Evolutionary conservation across 2,329 filamentous ascomycete genomes (phyloP).

Genomic region (Lecanosticta acicola): DNA sequence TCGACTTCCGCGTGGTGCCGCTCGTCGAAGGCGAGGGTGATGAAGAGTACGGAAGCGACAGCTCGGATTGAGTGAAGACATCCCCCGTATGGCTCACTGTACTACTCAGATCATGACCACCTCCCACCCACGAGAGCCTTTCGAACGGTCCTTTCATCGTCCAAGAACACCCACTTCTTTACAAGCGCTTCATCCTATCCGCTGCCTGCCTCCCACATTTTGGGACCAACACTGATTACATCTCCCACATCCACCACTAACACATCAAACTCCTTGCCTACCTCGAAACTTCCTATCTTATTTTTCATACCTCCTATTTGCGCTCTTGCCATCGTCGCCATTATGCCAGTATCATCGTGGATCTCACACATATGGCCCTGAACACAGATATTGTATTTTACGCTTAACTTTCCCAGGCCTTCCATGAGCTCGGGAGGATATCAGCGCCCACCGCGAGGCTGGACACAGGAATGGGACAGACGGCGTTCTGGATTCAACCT

Average conservation of each 20-base stretch:
- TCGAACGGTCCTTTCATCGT: conserved; percentile 12
- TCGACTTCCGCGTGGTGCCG: conserved; percentile 79
- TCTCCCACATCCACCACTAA: conserved; percentile 13
- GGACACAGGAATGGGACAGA: conserved; percentile 30
- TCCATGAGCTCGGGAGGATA: conserved; percentile 51
- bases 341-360: conserved; percentile 48
- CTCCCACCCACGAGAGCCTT: conserved; percentile 15
- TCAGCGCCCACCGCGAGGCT: conserved; percentile 54
- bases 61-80: neutral
- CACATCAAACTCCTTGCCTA: conserved; percentile 60
- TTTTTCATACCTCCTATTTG: conserved; percentile 51
- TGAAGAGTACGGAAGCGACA: conserved; percentile 27
- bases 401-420: conserved; percentile 52
- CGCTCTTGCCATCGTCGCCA: conserved; percentile 59
- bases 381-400: conserved; percentile 49
- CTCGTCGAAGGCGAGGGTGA: conserved; percentile 58
- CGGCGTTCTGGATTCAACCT: conserved; percentile 15
- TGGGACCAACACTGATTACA: conserved; percentile 11
- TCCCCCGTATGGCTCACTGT: neutral
- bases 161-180: conserved; percentile 19
- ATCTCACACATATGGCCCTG: conserved; percentile 55
- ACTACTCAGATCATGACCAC: conserved; percentile 9
- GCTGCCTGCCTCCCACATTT: conserved; percentile 7
- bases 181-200: conserved; percentile 9
- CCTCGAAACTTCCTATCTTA: conserved; percentile 52